Evolutionary conservation across 805 yeast genomes (phyloP).

Genomic region (Zygoascus ofunaensis): DNA sequence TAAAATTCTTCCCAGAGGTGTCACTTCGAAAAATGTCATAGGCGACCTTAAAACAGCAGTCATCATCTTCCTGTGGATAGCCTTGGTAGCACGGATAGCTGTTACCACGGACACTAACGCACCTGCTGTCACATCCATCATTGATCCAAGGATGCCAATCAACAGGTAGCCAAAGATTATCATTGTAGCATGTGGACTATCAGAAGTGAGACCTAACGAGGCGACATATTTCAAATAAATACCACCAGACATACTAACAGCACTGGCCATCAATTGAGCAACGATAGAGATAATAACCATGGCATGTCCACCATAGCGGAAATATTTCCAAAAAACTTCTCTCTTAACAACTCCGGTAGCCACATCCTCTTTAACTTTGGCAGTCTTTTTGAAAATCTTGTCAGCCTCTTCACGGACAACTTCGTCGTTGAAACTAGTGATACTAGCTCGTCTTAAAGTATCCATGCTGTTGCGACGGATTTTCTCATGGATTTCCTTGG

Average conservation of each 20-base stretch:
- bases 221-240: constrained; percentile 90
- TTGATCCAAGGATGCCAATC: constrained; percentile 8
- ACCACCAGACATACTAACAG: constrained; percentile 52
- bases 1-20: constrained; percentile 85
- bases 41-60: constrained; percentile 71
- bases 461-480: not conserved
- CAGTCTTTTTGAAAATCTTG: constrained; percentile 6
- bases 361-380: constrained; percentile 41
- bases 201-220: constrained; percentile 57
- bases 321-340: constrained; percentile 64
- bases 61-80: constrained; percentile 68
- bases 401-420: constrained; percentile 3
- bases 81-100: constrained; percentile 18
- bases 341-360: constrained; percentile 82
- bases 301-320: constrained; percentile 60
- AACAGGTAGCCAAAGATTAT: constrained; percentile 60
- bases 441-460: constrained; percentile 12
- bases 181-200: constrained; percentile 52
- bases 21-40: constrained; percentile 89
- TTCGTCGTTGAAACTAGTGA: constrained; percentile 10
- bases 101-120: constrained; percentile 47
- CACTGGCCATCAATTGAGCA: constrained; percentile 41
- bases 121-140: constrained; percentile 47
- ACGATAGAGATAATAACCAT: constrained; percentile 15
- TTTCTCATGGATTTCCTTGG: not conserved